Evolutionary conservation across 345 rosid species (phyloP), one percentile per base, ranked within the genome.

Genomic region (Abelmoschus esculentus): DNA sequence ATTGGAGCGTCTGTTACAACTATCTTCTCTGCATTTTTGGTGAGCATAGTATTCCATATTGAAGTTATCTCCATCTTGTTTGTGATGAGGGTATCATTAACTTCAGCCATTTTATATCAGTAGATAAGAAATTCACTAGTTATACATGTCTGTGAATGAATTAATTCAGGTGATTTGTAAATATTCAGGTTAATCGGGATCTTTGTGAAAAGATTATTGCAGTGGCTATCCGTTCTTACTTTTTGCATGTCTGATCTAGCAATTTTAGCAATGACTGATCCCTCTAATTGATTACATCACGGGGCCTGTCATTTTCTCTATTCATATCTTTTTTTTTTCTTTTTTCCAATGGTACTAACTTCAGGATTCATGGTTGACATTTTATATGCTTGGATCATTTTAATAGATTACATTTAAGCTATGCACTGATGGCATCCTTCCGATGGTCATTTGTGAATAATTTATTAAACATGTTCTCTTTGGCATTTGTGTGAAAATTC

Each of bases 1-100:
- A 89, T 90, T 28, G 98, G 99, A 73, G 99, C 96, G 46, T 91
- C 96, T 71, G 81, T 95, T 59, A 80, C 96, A 44, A 95, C 99
- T 38, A 86, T 95, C 66, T 87, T 87, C 76, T 87, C 96, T 76
- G 98, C 99, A 34, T 91, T 91, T 85, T 69, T 85, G 83, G 99
- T 95, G 72, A 80, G 96, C 61, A 49, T 31, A 3, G 7, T 13
- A 36, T 52, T 72, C 19, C 29, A 13, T 40, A 67, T 65, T 53
- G 34, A 7, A 61, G 44, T 12, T 59, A n/a, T 7, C 71, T 50
- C 9, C 14, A 34, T 29, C 47, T 52, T 17, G 22, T 19, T 58
- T 15, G 26, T 19, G 7, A 15, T 31, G 28, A 8, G 40, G 36
- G 10, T 56, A 55, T 55, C 36, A 38, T 40, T 72, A 34, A 32